Conservation (phyloP, 139 green algal genomes). For the Closterium sp. region DNA sequence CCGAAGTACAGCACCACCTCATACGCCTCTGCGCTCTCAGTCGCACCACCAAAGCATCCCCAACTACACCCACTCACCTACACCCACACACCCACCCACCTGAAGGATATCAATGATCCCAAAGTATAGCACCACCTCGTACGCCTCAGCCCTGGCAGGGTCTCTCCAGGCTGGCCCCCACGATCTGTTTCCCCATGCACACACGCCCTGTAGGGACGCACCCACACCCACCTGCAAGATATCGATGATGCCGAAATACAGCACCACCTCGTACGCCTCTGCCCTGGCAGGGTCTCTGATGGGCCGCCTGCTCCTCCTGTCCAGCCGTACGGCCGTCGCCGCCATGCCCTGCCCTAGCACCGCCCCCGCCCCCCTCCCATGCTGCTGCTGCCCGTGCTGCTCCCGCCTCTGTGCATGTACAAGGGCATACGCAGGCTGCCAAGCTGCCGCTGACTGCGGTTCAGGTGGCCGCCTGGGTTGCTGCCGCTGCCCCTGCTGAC, state of each 20-base stretch:
- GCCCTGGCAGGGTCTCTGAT: neutral
- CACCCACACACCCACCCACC: slow-evolving; percentile 58
- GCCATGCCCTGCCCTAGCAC: slow-evolving; percentile 1
- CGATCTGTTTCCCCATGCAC: too few species aligned
- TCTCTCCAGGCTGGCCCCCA: too few species aligned
- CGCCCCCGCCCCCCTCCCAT: neutral
- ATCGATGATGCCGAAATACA: slow-evolving; percentile 91
- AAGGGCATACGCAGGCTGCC: neutral
- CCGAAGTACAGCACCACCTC: slow-evolving; percentile 83
- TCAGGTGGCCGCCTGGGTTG: neutral
- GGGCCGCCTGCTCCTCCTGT: neutral
- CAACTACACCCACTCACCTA: too few species aligned
- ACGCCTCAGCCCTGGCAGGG: too few species aligned
- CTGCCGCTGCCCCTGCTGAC: neutral
- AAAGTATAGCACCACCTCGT: slow-evolving; percentile 52
- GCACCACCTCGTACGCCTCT: slow-evolving; percentile 62
- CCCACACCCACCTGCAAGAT: slow-evolving; percentile 80
- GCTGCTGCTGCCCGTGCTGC: neutral
- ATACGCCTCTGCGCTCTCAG: too few species aligned
- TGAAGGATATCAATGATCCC: slow-evolving; percentile 91
- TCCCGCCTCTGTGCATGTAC: neutral
- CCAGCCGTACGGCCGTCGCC: slow-evolving; percentile 7
- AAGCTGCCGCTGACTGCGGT: neutral
- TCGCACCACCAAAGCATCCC: too few species aligned
- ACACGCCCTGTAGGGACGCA: too few species aligned